phyloP scores from a whole-genome alignment of 2,329 filamentous ascomycete species.

The Verticillium longisporum region DNA sequence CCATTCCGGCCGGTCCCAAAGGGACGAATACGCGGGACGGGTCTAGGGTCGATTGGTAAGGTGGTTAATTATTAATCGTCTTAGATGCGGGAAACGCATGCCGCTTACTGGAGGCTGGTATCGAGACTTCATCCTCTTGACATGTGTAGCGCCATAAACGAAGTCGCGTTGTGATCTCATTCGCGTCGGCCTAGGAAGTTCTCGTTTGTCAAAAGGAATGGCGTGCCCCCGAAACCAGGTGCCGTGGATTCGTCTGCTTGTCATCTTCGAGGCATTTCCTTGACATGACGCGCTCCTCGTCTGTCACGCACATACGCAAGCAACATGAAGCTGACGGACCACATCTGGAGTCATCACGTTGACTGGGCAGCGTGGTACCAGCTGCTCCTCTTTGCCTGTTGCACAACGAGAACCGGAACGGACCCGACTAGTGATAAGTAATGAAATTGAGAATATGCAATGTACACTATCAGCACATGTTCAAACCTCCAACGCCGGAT shows the following conservation, averaged over 20 bases:
- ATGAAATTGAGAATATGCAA: background rate
- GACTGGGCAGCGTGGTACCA: too few species aligned
- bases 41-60: background rate
- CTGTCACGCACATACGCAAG: background rate
- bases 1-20: background rate
- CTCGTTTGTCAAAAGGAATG: background rate
- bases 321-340: too few species aligned
- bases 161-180: too few species aligned
- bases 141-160: too few species aligned
- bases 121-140: too few species aligned
- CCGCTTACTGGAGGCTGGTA: background rate
- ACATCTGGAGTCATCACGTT: too few species aligned
- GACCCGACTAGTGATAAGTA: background rate
- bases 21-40: background rate
- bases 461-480: background rate
- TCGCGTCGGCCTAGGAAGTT: background rate
- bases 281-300: background rate
- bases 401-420: too few species aligned
- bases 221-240: background rate
- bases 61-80: background rate
- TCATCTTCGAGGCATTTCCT: background rate
- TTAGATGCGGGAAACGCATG: background rate
- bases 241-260: background rate
- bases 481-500: slow-evolving; percentile 1
- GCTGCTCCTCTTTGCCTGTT: too few species aligned